A percentile compares a stretch with the other conserved stretches of the same genome.
These are phyloP conservation scores for Xylaria flabelliformis DNA, from an alignment of 495 filamentous ascomycete genomes.

Conservation along the genomic window DNA sequence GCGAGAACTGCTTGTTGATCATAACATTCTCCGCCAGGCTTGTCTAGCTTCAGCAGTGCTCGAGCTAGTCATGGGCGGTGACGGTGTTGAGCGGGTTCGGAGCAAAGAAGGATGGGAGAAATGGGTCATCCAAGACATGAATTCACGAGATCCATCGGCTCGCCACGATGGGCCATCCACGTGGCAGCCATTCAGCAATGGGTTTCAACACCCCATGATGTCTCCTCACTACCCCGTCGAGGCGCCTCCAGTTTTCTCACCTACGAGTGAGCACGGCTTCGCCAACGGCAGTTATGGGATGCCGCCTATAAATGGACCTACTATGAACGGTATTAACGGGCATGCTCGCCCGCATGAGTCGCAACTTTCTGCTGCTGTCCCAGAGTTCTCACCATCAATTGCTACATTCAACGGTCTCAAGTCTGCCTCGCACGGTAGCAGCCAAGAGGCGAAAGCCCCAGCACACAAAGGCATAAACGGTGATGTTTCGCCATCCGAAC, in stretches of 20 bases:
- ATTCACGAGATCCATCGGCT: conserved; percentile 49
- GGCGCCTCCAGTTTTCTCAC: conserved; percentile 41
- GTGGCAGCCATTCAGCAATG: conserved; percentile 32
- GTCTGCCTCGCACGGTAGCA: conserved; percentile 15
- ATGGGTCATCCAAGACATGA: conserved; percentile 72
- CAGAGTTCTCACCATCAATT: conserved; percentile 70
- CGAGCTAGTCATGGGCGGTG: conserved; percentile 71
- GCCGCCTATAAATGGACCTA: conserved; percentile 47
- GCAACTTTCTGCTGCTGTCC: conserved; percentile 74
- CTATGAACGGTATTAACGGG: conserved; percentile 50
- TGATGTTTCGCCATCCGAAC: conserved; percentile 18
- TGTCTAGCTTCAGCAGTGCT: conserved; percentile 72
- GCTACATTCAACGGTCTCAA: conserved; percentile 19
- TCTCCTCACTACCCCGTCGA: conserved; percentile 39
- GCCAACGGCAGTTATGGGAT: conserved; percentile 44
- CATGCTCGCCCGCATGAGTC: conserved; percentile 54
- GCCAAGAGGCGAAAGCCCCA: conserved; percentile 1
- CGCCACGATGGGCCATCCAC: conserved; percentile 50
- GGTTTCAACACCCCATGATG: conserved; percentile 34
- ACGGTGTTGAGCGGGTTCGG: conserved; percentile 82
- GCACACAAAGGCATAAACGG: conserved; percentile 24
- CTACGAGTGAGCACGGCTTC: conserved; percentile 40
- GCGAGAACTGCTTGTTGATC: conserved; percentile 70
- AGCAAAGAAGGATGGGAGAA: conserved; percentile 76
- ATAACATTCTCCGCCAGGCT: conserved; percentile 74